A percentile compares a stretch with the other conserved stretches of the same genome.
These are phyloP conservation scores for Hanseniaspora lindneri DNA, from an alignment of 805 yeast species.

Conservation along the genomic window DNA sequence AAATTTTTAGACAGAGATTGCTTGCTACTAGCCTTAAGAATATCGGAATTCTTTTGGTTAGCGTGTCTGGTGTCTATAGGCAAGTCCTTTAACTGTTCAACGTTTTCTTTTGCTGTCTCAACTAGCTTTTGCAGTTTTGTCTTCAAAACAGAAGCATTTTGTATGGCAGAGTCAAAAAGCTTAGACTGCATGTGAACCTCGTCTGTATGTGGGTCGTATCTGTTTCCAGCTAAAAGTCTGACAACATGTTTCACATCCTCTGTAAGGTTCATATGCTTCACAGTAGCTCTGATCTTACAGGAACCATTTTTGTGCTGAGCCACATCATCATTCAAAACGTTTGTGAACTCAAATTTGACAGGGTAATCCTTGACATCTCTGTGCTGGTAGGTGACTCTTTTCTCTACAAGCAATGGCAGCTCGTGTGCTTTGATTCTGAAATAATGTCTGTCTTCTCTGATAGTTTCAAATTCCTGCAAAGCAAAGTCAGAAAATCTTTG, in stretches of 20 bases:
- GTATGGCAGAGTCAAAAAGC: conserved; percentile 64
- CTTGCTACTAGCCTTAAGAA: conserved; percentile 36
- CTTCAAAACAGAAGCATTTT: conserved; percentile 66
- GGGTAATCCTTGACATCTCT: conserved; percentile 37
- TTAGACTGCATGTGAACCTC: conserved; percentile 52
- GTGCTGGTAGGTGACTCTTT: conserved; percentile 55
- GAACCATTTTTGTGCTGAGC: conserved; percentile 51
- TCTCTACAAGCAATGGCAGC: conserved; percentile 70
- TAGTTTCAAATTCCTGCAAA: conserved; percentile 57
- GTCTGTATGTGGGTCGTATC: conserved; percentile 55
- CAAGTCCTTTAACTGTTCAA: conserved; percentile 57
- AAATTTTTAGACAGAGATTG: conserved; percentile 35
- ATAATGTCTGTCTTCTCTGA: conserved; percentile 62
- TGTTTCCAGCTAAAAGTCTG: conserved; percentile 62
- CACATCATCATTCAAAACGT: conserved; percentile 59
- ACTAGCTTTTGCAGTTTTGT: conserved; percentile 52
- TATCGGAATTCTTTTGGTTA: conserved; percentile 7
- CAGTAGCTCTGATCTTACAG: conserved; percentile 42
- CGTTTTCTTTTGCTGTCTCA: conserved; percentile 48
- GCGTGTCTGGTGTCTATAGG: conserved; percentile 73
- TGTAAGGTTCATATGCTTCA: conserved; percentile 37
- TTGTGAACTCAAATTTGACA: conserved; percentile 56
- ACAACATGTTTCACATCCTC: conserved; percentile 57
- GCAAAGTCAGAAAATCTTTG: conserved; percentile 46
- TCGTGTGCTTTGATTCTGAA: conserved; percentile 84